Conservation (phyloP, 2,329 filamentous ascomycete genomes). For the Periconia macrospinosa region DNA sequence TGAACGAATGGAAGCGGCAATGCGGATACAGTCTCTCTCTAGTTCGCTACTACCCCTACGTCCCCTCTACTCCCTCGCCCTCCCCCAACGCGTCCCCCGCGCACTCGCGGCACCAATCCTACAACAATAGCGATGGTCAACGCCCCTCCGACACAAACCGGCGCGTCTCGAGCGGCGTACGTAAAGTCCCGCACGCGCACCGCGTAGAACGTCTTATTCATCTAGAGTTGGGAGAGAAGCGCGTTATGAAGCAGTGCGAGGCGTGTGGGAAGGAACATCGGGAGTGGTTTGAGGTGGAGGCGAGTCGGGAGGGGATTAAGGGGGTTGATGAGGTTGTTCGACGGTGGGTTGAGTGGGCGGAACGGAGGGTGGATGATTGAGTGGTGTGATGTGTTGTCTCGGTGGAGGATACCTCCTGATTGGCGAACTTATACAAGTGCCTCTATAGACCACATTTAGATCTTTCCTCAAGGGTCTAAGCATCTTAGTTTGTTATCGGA, state of each 20-base stretch:
- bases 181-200: conserved; percentile 82
- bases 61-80: conserved; percentile 40
- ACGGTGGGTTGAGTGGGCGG: conserved; percentile 86
- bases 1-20: conserved; percentile 92
- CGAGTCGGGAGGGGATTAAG: conserved; percentile 69
- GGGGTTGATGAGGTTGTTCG: conserved; percentile 73
- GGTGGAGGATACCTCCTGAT: no score
- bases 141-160: conserved; percentile 13
- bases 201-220: conserved; percentile 90
- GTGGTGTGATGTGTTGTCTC: background rate
- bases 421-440: no score
- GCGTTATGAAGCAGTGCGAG: conserved; percentile 66
- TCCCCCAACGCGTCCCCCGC: conserved; percentile 30
- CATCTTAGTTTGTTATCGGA: no score
- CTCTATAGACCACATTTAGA: no score
- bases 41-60: conserved; percentile 88
- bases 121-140: conserved; percentile 11
- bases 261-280: conserved; percentile 82
- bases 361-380: conserved; percentile 34
- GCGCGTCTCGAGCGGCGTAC: conserved; percentile 36
- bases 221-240: conserved; percentile 71
- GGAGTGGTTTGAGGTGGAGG: conserved; percentile 94
- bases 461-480: no score
- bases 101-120: conserved; percentile 24
- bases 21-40: conserved; percentile 88